Base-by-base conservation (phyloP, 2,329 filamentous ascomycete species). In the Ophiobolus disseminans region DNA sequence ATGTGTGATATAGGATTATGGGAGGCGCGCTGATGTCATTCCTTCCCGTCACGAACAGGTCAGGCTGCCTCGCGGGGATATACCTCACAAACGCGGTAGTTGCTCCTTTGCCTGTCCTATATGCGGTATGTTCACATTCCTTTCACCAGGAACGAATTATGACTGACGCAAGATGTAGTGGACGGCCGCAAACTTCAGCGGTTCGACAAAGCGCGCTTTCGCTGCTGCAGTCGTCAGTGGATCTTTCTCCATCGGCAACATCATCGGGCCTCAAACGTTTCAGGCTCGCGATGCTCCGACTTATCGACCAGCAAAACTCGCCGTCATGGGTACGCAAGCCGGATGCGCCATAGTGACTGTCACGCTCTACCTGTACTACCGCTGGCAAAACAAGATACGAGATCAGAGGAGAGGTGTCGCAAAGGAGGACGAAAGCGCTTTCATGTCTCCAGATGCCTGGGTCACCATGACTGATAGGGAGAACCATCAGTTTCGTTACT, bases 291-390 rank as follows among this genome's bases (percentile, higher is more conserved):
- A 62, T 22, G 55, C 51, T 8, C 58, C 58, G 11, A 31, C 39
- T 2, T 64, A 62, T 34, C 42, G 74, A 2, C 74, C 74, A 2
- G 77, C 76, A 1, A 79, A 78, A 53, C 69, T 76, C 22, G 69
- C 73, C 4, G 73, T 78, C 36, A 63, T 75, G 40, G 68, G 46
- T 1, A 53, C 54, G 4, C 45, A 70, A 5, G 66, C 63, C 1
- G 72, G 65, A 17, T 62, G 66, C 20, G 65, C 62, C 1, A 59
- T 47, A 22, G 38, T 52, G 4, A 57, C 53, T 3, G 44, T 48
- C 8, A n/a, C 40, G 7, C 37, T 60, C 22, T 50, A 42, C 37
- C 20, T 36, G n/a, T 55, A 55, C 20, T 61, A 63, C 45, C 17
- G 50, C 10, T 55, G 56, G 51, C 41, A 53, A 37, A 57, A 60